These are phyloP conservation scores for Cyclocybe aegerita DNA, from an alignment of 768 basidiomycete species.

Conservation along the genomic window DNA sequence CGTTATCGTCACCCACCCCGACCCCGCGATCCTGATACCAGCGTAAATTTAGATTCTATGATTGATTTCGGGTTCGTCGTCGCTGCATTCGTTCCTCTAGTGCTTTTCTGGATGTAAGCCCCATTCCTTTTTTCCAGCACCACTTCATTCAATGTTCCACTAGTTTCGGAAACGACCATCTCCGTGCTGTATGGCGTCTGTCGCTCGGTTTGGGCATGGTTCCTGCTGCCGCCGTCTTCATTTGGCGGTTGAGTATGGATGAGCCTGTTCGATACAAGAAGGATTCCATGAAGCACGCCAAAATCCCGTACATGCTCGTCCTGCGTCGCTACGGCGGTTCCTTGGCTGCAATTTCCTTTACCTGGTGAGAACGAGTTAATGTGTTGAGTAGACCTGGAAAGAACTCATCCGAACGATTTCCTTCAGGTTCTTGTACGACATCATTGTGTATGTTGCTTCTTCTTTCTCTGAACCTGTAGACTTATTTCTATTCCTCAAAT, in stretches of 20 bases:
- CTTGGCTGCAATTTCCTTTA: conserved; percentile 71
- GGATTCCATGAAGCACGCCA: conserved; percentile 74
- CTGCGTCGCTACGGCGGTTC: conserved; percentile 78
- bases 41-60: conserved; percentile 59
- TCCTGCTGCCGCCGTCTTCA: conserved; percentile 77
- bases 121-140: background rate
- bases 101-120: conserved; percentile 85
- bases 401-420: background rate
- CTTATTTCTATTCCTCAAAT: background rate
- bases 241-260: conserved; percentile 85
- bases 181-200: conserved; percentile 84
- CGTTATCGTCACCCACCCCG: conserved; percentile 16
- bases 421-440: conserved; percentile 73
- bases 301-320: conserved; percentile 75
- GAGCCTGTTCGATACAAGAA: conserved; percentile 75
- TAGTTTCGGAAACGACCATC: conserved; percentile 76
- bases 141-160: background rate
- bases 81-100: conserved; percentile 77
- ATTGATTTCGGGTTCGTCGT: conserved; percentile 85
- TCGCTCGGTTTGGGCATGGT: conserved; percentile 83
- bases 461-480: background rate
- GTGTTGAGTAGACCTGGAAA: background rate
- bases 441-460: conserved; percentile 58
- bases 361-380: conserved; percentile 52
- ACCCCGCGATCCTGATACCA: background rate